Evolutionary conservation across 1,284 basidiomycete species (phyloP).

Genomic region (Amylostereum chailletii): DNA sequence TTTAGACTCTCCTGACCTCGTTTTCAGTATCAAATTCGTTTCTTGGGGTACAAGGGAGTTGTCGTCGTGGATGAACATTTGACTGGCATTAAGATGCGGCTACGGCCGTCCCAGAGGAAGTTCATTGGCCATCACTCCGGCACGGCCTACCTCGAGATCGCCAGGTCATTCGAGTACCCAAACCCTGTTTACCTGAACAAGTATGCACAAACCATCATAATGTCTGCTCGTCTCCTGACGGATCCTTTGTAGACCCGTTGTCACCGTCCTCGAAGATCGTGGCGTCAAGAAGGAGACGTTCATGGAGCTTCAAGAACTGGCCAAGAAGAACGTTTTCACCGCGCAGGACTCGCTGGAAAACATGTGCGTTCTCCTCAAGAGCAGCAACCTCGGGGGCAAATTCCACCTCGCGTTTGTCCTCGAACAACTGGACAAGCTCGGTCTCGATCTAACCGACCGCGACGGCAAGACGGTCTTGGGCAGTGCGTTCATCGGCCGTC

Average conservation of each 20-base stretch:
- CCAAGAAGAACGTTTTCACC: constrained; percentile 38
- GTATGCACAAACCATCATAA: constrained; percentile 20
- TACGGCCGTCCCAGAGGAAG: constrained; percentile 70
- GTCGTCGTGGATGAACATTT: constrained; percentile 55
- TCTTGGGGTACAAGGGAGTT: constrained; percentile 70
- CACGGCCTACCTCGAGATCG: constrained; percentile 55
- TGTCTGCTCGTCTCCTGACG: too few species aligned
- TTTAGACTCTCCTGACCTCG: constrained; percentile 2
- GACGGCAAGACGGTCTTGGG: constrained; percentile 28
- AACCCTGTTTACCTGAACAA: constrained; percentile 52
- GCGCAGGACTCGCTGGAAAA: constrained; percentile 39
- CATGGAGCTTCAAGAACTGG: constrained; percentile 40
- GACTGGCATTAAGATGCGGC: constrained; percentile 44
- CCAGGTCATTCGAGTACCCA: constrained; percentile 44
- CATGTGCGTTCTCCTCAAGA: constrained; percentile 34
- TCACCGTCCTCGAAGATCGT: constrained; percentile 24
- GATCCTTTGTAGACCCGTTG: constrained; percentile 7
- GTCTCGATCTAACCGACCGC: constrained; percentile 32
- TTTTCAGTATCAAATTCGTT: constrained; percentile 60
- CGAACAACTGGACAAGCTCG: constrained; percentile 35
- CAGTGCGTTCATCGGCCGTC: constrained; percentile 44
- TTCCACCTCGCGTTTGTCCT: constrained; percentile 43
- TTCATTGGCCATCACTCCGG: constrained; percentile 43
- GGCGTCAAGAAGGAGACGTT: constrained; percentile 44
- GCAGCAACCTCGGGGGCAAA: constrained; percentile 37